phyloP scores from a whole-genome alignment of 2,329 filamentous ascomycete species.

The Colletotrichum neosansevieriae region DNA sequence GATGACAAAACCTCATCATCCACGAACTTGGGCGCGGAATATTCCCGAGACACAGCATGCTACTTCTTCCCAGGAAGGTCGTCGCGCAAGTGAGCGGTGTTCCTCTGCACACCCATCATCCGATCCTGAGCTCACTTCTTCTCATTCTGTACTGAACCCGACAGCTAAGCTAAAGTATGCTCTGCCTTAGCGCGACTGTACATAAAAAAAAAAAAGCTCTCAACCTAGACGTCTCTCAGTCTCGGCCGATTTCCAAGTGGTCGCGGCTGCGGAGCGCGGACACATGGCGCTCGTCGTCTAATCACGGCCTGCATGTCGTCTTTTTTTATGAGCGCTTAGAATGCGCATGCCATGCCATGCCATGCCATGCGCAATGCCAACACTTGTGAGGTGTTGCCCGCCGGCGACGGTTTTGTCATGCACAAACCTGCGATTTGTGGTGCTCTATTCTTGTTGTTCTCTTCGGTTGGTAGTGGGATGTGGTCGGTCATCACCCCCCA shows the following conservation, averaged over 20 bases:
- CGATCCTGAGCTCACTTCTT: not conserved
- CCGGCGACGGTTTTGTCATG: no score
- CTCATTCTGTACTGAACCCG: not conserved
- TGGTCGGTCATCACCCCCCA: no score
- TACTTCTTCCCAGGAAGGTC: not conserved
- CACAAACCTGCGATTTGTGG: not conserved
- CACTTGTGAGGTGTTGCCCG: no score
- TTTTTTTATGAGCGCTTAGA: constrained; percentile 15
- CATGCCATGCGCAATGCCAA: not conserved
- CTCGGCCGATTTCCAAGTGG: not conserved
- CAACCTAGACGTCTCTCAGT: not conserved
- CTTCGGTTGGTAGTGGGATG: no score
- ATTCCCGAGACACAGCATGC: no score
- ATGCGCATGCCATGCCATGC: constrained; percentile 26
- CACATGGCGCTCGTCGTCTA: constrained; percentile 23
- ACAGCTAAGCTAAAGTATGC: constrained; percentile 6
- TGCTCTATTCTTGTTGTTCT: not conserved
- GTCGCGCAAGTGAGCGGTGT: constrained; percentile 5
- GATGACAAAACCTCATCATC: not conserved
- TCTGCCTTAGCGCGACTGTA: constrained; percentile 1
- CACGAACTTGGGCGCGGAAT: no score
- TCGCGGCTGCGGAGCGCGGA: constrained; percentile 5
- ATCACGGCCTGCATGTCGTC: not conserved
- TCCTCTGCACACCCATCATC: not conserved
- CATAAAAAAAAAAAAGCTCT: not conserved